Evolutionary conservation across 495 filamentous ascomycete species (phyloP), one percentile per base, ranked within the genome.

Genomic region (Apodospora peruviana): DNA sequence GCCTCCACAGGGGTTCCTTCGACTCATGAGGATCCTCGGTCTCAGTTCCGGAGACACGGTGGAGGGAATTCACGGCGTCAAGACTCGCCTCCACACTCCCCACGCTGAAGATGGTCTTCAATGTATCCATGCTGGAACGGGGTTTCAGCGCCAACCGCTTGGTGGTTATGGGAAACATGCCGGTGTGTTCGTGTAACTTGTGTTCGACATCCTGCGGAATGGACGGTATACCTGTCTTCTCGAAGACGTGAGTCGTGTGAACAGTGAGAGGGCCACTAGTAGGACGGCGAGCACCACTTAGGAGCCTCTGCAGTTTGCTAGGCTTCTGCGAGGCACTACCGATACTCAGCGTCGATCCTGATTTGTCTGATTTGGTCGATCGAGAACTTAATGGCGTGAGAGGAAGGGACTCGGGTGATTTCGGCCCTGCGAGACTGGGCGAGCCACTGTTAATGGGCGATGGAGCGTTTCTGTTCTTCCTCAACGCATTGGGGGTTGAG

Each of bases 41-140:
- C 24, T 52, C 43, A 16, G 42, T 29, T 8, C 53, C 45, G 11
- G 47, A 24, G 3, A 43, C 49, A 14, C 36, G 14, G 9, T 57
- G 32, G n/a, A 51, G 24, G 4, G 51, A 19, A 14, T 60, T 55
- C 7, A 59, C 49, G 17, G 61, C 53, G 18, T 69, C 63, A 23
- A 60, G 53, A 29, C 43, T 56, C 0, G 54, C 42, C 43, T 68
- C 68, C 21, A 61, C 36, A 39, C 65, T 68, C 29, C 61, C 65
- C 24, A 69, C 65, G 50, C 64, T 68, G 35, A 74, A 64, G 25
- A 72, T 73, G 24, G 66, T 71, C 42, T 60, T 69, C 4, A 70
- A 50, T 8, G 69, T 69, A 29, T 73, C 70, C 47, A 64, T 53
- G 43, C 66, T 71, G 4, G 61, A 47, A 5, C 62, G 60, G 3